Evolutionary conservation across 2,329 filamentous ascomycete species (phyloP), one percentile per base, ranked within the genome.

Genomic region (Alternaria panax): DNA sequence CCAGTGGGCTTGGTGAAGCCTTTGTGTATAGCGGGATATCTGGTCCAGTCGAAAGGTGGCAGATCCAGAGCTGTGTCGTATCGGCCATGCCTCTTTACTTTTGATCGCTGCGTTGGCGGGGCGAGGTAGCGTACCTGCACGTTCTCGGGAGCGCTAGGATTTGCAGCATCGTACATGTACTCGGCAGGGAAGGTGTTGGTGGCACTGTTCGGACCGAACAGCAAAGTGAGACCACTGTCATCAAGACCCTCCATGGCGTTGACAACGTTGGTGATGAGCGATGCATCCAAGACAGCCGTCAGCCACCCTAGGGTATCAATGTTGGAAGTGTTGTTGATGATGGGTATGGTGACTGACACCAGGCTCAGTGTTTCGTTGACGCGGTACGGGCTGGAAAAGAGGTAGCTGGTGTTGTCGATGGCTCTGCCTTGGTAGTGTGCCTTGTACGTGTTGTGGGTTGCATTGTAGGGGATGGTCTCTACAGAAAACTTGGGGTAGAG

Each of bases 401-500:
- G 81, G 1, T 87, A 87, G 6, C 80, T 81, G n/a, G 76, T 76
- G 18, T 70, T 65, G 41, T 81, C 79, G 14, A 88, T 75, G 0
- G 67, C 65, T 38, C 76, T 74, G 18, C 81, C 82, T 7, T 82
- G 66, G 54, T 79, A 83, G 4, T 73, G 72, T 3, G 82, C 84
- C 50, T 73, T 75, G 9, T 77, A 79, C 40, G 48, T 66, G 64
- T 79, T 78, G 59, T 62, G 69, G 2, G 63, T 59, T 5, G 51
- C 34, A 62, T 80, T 79, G 47, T 74, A 60, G 2, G 65, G 60
- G 12, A 76, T 74, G 1, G 75, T 62, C 12, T 74, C 68, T 70
- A 92, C 92, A 0, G 89, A 91, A 58, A 96, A 84, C 67, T 93
- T 93, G 1, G 93, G 93, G 71, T 92, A 96, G 3, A 96, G 83